Conservation (phyloP, 1,139 yeast species). For the Nematodospora anomalae region DNA sequence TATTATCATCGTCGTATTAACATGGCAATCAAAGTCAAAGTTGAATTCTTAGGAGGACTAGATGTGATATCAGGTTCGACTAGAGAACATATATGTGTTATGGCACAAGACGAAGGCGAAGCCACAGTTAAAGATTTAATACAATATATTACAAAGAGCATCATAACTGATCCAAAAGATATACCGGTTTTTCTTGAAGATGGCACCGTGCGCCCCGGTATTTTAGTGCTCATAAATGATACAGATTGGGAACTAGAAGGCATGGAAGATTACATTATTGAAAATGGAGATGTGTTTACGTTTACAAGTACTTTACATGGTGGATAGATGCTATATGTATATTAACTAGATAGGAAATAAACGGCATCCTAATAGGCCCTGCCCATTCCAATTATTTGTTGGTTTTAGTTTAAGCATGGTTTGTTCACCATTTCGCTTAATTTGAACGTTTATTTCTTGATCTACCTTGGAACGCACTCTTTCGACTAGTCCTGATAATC, state of each 20-base stretch:
- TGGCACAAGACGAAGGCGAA: constrained; percentile 43
- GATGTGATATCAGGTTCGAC: constrained; percentile 62
- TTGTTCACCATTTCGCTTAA: constrained; percentile 31
- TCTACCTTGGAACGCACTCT: constrained; percentile 28
- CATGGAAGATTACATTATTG: constrained; percentile 73
- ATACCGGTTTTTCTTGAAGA: constrained; percentile 79
- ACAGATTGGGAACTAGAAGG: constrained; percentile 98
- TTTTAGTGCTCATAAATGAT: constrained; percentile 86
- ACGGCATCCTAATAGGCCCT: constrained; percentile 74
- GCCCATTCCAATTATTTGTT: constrained; percentile 62
- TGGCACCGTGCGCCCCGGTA: constrained; percentile 83
- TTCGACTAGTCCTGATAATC: constrained; percentile 39
- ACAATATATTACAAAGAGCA: constrained; percentile 49
- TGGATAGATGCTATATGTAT: constrained; percentile 53
- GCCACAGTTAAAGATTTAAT: constrained; percentile 60
- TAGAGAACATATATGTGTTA: constrained; percentile 45
- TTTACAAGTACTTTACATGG: constrained; percentile 96
- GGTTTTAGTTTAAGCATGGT: constrained; percentile 48
- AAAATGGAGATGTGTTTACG: constrained; percentile 73
- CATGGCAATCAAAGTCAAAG: constrained; percentile 34
- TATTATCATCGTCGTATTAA: too few species aligned
- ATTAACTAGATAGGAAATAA: constrained; percentile 44
- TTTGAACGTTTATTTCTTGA: constrained; percentile 31
- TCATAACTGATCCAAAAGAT: constrained; percentile 64
- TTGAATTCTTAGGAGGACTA: constrained; percentile 64